Base-by-base conservation (phyloP, 306 rosid genomes). In the Gastrolobium villosum region DNA sequence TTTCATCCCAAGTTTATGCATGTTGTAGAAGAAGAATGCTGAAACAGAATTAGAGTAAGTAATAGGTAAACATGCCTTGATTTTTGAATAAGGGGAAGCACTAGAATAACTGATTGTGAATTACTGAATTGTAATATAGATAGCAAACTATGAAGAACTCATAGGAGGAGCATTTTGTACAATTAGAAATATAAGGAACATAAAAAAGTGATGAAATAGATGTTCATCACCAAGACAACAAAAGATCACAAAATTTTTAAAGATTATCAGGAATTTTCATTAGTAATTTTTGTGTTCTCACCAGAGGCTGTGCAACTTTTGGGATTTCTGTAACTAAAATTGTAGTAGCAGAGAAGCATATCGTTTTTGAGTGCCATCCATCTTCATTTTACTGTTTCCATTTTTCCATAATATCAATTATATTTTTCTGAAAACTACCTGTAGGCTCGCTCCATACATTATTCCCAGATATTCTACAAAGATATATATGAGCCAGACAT, bases 51-150 rank as follows among this genome's bases (percentile, higher is more conserved):
- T 30, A 36, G 70, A 74, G 54, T 37, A 10, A 48, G 28, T 14
- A 66, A 43, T 14, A 34, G 64, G 61, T 48, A 35, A 35, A 31
- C 39, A 20, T 6, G 11, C 45, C 41, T 64, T 37, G 14, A 49
- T 66, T 62, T 46, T 11, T 15, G 2, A 65, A 39, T 28, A 52
- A 31, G 72, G 32, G 73, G 35, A 40, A 13, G 65, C 41, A 13
- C 20, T 14, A 41, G 6, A 46, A 50, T 64, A 63, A 37, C 34
- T 32, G 40, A 32, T 20, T 26, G 40, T 37, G 32, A 20, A 32
- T 20, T 50, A 40, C 32, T 63, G 61, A 62, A 75, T 46, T 63
- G n/a, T 49, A 54, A 64, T 50, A 50, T 28, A 20, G 39, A 75
- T 35, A 1, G 49, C 30, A 28, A 39, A 32, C 36, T 60, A 30